Evolutionary conservation across 805 yeast genomes (phyloP).

Genomic region (Saccharomyces eubayanus): DNA sequence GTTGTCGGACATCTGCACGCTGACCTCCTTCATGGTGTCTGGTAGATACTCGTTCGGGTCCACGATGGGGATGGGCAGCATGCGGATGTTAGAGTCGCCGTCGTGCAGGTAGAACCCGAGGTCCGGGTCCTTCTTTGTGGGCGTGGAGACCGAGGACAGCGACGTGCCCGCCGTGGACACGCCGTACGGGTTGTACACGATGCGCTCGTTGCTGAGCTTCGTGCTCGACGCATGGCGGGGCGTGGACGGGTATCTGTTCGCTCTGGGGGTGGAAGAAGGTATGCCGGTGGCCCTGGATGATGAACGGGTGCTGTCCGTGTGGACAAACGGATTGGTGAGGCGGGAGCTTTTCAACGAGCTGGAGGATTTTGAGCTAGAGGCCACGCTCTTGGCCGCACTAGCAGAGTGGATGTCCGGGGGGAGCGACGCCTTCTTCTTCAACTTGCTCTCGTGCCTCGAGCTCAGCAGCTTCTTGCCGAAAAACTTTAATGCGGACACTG

Average conservation of each 20-base stretch:
- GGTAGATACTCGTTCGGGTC: constrained; percentile 63
- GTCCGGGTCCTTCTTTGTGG: constrained; percentile 10
- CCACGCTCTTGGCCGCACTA: neutral
- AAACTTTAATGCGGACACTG: constrained; percentile 13
- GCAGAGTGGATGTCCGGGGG: neutral
- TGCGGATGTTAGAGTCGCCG: constrained; percentile 34
- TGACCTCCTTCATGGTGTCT: constrained; percentile 39
- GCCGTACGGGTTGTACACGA: constrained; percentile 63
- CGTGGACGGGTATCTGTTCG: constrained; percentile 3
- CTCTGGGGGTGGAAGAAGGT: constrained; percentile 2
- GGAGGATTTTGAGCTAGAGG: neutral
- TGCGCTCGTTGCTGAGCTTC: constrained; percentile 28
- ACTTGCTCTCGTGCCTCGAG: neutral
- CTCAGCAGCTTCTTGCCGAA: constrained; percentile 9
- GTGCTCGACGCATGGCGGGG: constrained; percentile 8
- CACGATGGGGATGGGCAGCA: constrained; percentile 53
- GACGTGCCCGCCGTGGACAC: constrained; percentile 8
- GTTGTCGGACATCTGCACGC: constrained; percentile 44
- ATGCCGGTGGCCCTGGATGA: neutral
- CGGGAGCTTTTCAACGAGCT: neutral
- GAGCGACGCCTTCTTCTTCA: neutral
- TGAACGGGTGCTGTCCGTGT: neutral
- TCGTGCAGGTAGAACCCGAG: constrained; percentile 28
- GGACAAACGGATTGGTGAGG: neutral
- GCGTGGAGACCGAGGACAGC: neutral